Conservation (phyloP, 2,329 filamentous ascomycete species). For the Apiospora koreana region DNA sequence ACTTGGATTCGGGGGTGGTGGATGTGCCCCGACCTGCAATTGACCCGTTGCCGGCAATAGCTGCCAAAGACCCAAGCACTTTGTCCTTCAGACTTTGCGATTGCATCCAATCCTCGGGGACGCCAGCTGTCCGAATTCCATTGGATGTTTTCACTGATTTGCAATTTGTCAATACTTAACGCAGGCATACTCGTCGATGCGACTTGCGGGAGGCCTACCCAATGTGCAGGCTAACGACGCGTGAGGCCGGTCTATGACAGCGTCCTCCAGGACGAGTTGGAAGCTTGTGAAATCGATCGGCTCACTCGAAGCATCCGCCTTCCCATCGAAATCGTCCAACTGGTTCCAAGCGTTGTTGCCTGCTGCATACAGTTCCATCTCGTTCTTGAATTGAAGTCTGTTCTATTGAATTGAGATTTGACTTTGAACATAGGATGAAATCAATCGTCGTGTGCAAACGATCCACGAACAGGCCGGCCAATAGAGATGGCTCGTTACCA, state of each 20-base stretch:
- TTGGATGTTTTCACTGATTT: slow-evolving; percentile 24
- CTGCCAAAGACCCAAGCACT: slow-evolving; percentile 26
- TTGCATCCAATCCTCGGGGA: slow-evolving; percentile 23
- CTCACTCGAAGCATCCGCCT: slow-evolving; percentile 28
- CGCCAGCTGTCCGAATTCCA: slow-evolving; percentile 30
- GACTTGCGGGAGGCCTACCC: slow-evolving; percentile 34
- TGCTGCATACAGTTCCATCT: slow-evolving; percentile 53
- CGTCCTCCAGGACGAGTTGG: slow-evolving; percentile 39
- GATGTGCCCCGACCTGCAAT: slow-evolving; percentile 31
- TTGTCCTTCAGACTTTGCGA: slow-evolving; percentile 21
- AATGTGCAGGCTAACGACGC: slow-evolving; percentile 43
- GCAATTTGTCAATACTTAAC: background rate
- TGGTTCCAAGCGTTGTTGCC: slow-evolving; percentile 59
- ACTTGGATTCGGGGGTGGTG: background rate
- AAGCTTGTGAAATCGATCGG: slow-evolving; percentile 50
- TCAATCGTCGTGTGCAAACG: background rate
- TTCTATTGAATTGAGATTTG: no score
- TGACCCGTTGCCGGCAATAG: slow-evolving; percentile 36
- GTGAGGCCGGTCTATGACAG: slow-evolving; percentile 32
- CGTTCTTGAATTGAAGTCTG: background rate
- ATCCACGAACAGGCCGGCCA: background rate
- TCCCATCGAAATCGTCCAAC: background rate
- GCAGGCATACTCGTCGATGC: background rate
- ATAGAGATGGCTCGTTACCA: background rate
- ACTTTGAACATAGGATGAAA: background rate